Percentiles rank a stretch among this genome's conserved stretches.
Conservation (phyloP, 164 flowering plant genomes). For the Liriodendron chinense region DNA sequence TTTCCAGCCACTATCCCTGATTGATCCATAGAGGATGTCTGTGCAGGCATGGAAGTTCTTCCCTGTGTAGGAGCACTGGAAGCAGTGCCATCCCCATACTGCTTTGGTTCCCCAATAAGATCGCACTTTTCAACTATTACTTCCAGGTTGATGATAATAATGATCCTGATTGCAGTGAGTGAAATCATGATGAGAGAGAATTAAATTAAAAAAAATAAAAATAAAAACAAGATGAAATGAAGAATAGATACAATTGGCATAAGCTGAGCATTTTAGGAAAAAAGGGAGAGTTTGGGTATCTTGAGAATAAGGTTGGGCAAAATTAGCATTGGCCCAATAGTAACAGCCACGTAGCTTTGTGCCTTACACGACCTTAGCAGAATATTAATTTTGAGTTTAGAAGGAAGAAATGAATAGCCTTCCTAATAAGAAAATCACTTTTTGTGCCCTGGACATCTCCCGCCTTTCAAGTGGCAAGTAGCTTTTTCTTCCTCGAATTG, state of each 20-base stretch:
- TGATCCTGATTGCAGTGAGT: slow-evolving; percentile 50
- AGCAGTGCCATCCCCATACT: slow-evolving; percentile 21
- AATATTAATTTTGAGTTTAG: too few species aligned
- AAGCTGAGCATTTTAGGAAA: too few species aligned
- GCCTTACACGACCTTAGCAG: not conserved
- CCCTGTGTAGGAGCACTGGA: slow-evolving; percentile 23
- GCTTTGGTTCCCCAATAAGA: slow-evolving; percentile 69
- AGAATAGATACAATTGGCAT: not conserved
- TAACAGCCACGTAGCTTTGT: not conserved
- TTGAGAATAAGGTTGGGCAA: not conserved
- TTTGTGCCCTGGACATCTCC: not conserved
- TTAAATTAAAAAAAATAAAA: not conserved
- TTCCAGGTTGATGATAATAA: slow-evolving; percentile 65
- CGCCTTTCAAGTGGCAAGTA: not conserved
- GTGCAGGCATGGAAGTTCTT: slow-evolving; percentile 35
- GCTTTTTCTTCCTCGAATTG: not conserved
- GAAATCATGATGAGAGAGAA: not conserved
- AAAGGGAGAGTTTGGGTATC: not conserved
- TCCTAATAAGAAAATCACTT: not conserved
- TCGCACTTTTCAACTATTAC: slow-evolving; percentile 58
- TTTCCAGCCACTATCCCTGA: slow-evolving; percentile 27
- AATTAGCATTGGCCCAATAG: not conserved
- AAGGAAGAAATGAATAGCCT: not conserved
- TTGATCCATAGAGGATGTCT: slow-evolving; percentile 35
- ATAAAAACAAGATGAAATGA: not conserved